These are phyloP conservation scores for Pleurotus pulmonarius DNA, from an alignment of 768 basidiomycete genomes.

Conservation along the genomic window DNA sequence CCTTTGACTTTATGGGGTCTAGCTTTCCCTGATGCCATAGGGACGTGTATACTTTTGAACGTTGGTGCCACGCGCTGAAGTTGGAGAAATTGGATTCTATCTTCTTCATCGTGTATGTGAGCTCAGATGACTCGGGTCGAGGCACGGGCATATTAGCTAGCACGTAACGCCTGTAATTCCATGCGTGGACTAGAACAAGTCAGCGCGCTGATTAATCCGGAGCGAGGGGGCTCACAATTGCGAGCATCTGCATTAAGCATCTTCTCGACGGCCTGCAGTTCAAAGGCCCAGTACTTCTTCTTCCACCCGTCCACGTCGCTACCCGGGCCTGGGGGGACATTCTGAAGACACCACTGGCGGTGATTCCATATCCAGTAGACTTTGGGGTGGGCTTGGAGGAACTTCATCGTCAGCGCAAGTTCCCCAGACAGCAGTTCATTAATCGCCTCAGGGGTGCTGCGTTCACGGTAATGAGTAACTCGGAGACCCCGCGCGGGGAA, in stretches of 20 bases:
- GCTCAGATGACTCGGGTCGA: constrained; percentile 58
- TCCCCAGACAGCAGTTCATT: constrained; percentile 69
- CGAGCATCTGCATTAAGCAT: constrained; percentile 89
- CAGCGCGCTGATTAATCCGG: background rate
- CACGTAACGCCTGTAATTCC: constrained; percentile 91
- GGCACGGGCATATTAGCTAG: constrained; percentile 64
- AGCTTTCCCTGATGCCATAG: constrained; percentile 61
- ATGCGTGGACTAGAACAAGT: constrained; percentile 72
- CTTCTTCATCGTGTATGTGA: constrained; percentile 84
- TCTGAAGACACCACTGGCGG: constrained; percentile 89
- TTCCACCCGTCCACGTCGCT: constrained; percentile 63
- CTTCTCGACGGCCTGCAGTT: constrained; percentile 85
- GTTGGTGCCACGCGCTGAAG: constrained; percentile 98
- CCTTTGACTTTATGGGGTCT: constrained; percentile 51
- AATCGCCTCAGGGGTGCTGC: constrained; percentile 43
- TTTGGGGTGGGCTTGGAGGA: constrained; percentile 85
- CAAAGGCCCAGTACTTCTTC: constrained; percentile 76
- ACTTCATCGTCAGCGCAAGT: constrained; percentile 73
- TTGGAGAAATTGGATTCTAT: constrained; percentile 95
- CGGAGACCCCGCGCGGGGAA: background rate
- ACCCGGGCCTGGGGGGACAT: constrained; percentile 73
- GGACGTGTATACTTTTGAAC: constrained; percentile 72
- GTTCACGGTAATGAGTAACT: constrained; percentile 32
- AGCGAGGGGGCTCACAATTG: constrained; percentile 67
- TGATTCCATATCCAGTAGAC: constrained; percentile 99